Percentiles rank a stretch among this genome's conserved stretches.
Evolutionary conservation across 176 grass and related monocot species (phyloP).

Genomic region (Carex scoparia): DNA sequence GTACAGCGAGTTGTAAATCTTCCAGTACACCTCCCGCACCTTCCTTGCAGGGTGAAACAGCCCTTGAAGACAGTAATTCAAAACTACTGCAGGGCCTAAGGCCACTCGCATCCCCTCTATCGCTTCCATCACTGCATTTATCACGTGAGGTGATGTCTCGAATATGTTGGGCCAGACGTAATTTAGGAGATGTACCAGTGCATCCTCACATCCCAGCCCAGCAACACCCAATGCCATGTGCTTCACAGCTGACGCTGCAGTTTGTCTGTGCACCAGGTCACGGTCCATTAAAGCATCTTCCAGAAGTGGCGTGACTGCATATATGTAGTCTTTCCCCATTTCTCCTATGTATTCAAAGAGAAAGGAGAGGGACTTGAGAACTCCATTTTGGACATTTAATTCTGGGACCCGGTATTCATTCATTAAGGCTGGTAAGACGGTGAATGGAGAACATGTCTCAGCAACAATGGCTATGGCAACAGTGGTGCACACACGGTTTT

Average conservation of each 20-base stretch:
- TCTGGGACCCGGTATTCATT: conserved; percentile 92
- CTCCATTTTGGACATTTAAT: conserved; percentile 95
- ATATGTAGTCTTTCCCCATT: conserved; percentile 99
- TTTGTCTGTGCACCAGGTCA: conserved; percentile 88
- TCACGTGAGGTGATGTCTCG: conserved; percentile 88
- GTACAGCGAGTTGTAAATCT: conserved; percentile 94
- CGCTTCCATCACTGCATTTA: conserved; percentile 96
- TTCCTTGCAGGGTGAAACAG: conserved; percentile 94
- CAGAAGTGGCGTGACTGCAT: conserved; percentile 82
- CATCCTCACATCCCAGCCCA: conserved; percentile 97
- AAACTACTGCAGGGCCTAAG: conserved; percentile 72
- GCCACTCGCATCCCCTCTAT: conserved; percentile 97
- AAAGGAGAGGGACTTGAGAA: conserved; percentile 93
- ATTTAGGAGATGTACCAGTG: conserved; percentile 92
- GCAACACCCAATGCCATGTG: conserved; percentile 93
- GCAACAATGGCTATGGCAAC: conserved; percentile 96
- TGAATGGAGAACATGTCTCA: conserved; percentile 96
- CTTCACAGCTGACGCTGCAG: conserved; percentile 91
- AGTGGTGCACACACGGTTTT: conserved; percentile 94
- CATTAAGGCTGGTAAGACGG: conserved; percentile 89
- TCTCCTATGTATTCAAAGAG: conserved; percentile 98
- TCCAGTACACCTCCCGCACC: conserved; percentile 99
- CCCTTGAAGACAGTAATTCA: conserved; percentile 95
- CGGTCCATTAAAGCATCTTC: conserved; percentile 99
- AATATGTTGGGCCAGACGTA: conserved; percentile 96